phyloP scores from a whole-genome alignment of 352 stramenopile species.

The Pythium phragmiticola region DNA sequence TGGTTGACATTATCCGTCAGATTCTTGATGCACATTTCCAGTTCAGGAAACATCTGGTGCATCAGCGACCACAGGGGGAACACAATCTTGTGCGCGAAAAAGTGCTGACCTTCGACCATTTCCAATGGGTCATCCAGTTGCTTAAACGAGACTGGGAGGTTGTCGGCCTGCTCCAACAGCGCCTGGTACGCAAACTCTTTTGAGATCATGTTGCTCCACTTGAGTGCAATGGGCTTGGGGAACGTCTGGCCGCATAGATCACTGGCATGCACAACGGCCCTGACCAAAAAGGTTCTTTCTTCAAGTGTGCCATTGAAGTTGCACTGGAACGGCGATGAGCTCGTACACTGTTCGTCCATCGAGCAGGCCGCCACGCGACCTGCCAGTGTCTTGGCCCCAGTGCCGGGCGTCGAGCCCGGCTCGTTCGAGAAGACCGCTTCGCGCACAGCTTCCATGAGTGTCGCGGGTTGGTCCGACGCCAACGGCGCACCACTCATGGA shows the following conservation, averaged over 20 bases:
- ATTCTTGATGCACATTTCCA: constrained; percentile 66
- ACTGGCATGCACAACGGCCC: constrained; percentile 82
- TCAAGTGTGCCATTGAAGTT: constrained; percentile 65
- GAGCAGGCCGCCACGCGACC: constrained; percentile 22
- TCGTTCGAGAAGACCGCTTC: constrained; percentile 68
- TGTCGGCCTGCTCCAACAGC: constrained; percentile 76
- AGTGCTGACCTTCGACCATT: constrained; percentile 86
- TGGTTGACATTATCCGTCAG: constrained; percentile 74
- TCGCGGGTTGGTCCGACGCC: constrained; percentile 17
- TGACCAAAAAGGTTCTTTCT: constrained; percentile 84
- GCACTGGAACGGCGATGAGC: constrained; percentile 36
- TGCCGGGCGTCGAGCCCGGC: constrained; percentile 36
- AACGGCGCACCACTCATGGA: neutral
- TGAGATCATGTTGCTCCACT: constrained; percentile 90
- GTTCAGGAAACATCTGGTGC: constrained; percentile 71
- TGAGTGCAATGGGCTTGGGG: constrained; percentile 83
- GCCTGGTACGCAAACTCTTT: constrained; percentile 89
- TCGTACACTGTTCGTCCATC: constrained; percentile 6
- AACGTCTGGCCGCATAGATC: constrained; percentile 87
- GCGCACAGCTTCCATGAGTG: constrained; percentile 50
- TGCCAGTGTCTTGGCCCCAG: constrained; percentile 13
- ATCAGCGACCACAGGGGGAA: constrained; percentile 75
- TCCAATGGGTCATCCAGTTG: constrained; percentile 79
- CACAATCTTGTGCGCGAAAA: constrained; percentile 86
- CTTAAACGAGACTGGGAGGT: constrained; percentile 77